phyloP scores from a whole-genome alignment of 2,329 filamentous ascomycete species.

The Calonectria montana region DNA sequence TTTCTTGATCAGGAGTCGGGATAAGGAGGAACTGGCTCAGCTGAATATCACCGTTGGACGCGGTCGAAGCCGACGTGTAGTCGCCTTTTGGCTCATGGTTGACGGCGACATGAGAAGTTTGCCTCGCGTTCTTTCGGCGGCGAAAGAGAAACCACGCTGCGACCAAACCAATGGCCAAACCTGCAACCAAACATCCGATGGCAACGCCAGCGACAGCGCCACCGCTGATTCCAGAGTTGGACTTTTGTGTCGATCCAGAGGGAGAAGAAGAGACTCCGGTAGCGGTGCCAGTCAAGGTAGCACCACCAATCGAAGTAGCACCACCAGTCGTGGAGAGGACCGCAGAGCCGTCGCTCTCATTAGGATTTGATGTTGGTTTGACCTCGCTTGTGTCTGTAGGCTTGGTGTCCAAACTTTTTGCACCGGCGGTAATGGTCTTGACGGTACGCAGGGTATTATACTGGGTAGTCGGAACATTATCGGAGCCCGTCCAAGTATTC shows the following conservation, averaged over 20 bases:
- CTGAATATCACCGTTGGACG: constrained; percentile 31
- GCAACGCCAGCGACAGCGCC: constrained; percentile 44
- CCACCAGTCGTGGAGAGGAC: no score
- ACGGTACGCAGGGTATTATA: no score
- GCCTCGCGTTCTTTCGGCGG: background rate
- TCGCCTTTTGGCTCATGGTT: background rate
- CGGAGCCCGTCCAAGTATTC: no score
- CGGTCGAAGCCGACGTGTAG: background rate
- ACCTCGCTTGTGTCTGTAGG: no score
- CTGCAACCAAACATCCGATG: constrained; percentile 44
- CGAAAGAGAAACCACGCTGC: constrained; percentile 43
- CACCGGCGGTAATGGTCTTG: no score
- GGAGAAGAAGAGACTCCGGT: background rate
- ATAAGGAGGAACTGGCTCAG: constrained; percentile 52
- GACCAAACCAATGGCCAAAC: constrained; percentile 41
- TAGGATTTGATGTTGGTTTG: background rate
- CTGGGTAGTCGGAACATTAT: no score
- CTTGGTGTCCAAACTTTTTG: no score
- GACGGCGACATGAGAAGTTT: background rate
- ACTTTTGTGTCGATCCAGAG: background rate
- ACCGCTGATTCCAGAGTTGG: background rate
- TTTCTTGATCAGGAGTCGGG: constrained; percentile 49
- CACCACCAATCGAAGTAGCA: no score
- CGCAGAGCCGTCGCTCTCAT: background rate
- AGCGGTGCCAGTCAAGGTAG: no score